These are phyloP conservation scores for Apiospora arundinis DNA, from an alignment of 2,329 filamentous ascomycete genomes.

Conservation along the genomic window DNA sequence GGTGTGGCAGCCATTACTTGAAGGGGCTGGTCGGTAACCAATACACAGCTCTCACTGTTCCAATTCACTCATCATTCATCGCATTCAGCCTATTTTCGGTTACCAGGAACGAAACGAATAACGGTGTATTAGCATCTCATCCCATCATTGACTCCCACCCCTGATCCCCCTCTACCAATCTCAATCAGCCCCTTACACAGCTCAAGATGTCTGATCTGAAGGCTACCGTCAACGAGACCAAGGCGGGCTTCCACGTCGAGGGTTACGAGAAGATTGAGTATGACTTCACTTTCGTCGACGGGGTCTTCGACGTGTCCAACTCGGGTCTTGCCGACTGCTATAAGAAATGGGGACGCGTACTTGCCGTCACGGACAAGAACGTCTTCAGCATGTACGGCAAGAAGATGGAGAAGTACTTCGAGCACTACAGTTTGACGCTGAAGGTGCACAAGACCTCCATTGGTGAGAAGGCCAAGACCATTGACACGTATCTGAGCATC, in stretches of 20 bases:
- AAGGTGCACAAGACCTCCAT: constrained; percentile 76
- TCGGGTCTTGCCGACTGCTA: constrained; percentile 69
- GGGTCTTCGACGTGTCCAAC: constrained; percentile 67
- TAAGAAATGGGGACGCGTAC: constrained; percentile 66
- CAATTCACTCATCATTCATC: not conserved
- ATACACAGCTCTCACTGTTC: not conserved
- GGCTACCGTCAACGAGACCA: constrained; percentile 68
- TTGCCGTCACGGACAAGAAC: constrained; percentile 75
- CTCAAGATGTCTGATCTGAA: constrained; percentile 70
- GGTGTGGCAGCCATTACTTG: not conserved
- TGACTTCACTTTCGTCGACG: constrained; percentile 76
- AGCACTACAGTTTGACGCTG: constrained; percentile 66
- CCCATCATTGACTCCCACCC: not conserved
- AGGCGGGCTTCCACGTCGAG: constrained; percentile 71
- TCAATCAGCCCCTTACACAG: not conserved
- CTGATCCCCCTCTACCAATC: not conserved
- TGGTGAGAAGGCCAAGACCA: constrained; percentile 77
- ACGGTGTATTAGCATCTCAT: not conserved
- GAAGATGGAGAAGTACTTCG: constrained; percentile 71
- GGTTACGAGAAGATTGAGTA: constrained; percentile 81
- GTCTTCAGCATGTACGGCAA: constrained; percentile 72
- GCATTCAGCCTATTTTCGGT: not conserved
- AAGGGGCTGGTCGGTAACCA: not conserved
- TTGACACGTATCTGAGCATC: constrained; percentile 72
- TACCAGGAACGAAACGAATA: not conserved